These are phyloP conservation scores for Fusarium udum DNA, from an alignment of 2,329 filamentous ascomycete genomes.

Conservation along the genomic window DNA sequence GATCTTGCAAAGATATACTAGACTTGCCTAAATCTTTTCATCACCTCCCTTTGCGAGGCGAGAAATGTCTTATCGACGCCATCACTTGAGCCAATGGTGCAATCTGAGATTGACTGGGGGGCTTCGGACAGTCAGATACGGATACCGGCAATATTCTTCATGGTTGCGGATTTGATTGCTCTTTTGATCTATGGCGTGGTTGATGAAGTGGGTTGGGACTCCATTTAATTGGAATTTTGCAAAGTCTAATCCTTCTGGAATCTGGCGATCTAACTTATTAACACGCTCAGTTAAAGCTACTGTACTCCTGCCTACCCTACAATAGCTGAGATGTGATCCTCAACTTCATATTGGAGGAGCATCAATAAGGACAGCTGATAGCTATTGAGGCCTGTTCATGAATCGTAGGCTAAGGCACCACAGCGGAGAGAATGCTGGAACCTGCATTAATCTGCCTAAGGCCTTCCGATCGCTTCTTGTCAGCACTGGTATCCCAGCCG, in stretches of 20 bases:
- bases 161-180: conserved; percentile 26
- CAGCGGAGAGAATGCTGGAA: background rate
- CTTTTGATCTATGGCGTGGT: conserved; percentile 31
- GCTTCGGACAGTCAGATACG: conserved; percentile 3
- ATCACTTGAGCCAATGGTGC: conserved; percentile 25
- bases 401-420: background rate
- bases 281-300: background rate
- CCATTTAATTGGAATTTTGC: conserved; percentile 27
- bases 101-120: conserved; percentile 19
- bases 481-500: background rate
- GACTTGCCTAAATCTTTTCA: background rate
- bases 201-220: conserved; percentile 13
- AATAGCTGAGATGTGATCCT: background rate
- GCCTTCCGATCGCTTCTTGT: background rate
- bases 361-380: background rate
- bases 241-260: conserved; percentile 24
- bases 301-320: conserved; percentile 1
- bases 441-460: background rate
- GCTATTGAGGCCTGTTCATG: background rate
- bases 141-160: conserved; percentile 11
- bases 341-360: background rate
- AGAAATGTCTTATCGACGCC: conserved; percentile 24
- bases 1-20: background rate
- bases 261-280: background rate
- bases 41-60: background rate